Evolutionary conservation across 306 rosid species (phyloP), one percentile per base, ranked within the genome.

Genomic region (Dalbergia oliveri): DNA sequence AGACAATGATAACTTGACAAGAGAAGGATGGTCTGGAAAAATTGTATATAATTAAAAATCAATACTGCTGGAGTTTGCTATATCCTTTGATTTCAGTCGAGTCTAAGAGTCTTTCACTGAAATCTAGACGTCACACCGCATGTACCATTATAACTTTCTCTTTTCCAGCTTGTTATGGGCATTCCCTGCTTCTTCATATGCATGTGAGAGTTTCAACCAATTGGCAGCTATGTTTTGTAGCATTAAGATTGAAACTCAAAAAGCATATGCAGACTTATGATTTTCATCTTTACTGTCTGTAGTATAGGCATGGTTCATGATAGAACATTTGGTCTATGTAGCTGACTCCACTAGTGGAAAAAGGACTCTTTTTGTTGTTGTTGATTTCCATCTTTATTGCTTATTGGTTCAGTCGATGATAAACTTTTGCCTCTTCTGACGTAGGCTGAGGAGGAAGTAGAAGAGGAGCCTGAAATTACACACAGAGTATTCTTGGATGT

Each of bases 401-500:
- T 72, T 72, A 23, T 61, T 37, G 41, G 14, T 56, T 65, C 53
- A 15, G 64, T 65, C 23, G 72, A 51, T 49, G 16, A 56, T 49
- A 63, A 83, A 66, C 49, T 77, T 72, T 58, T 34, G 37, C 16
- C 49, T 53, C 73, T 35, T 71, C 37, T 78, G 66, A n/a, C 79
- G 72, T 79, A 92, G 97, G 85, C 34, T 66, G 89, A 87, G 73
- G 90, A 81, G 77, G 86, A 82, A 82, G 83, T 61, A 51, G 96
- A 93, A 87, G 94, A 82, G 37, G 86, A 67, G 13, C 97, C 89
- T 63, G 97, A 93, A 87, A 81, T 93, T 60, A 93, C 97, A n/a
- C 90, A 89, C 34, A 91, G 94, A 78, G 97, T 93, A 70, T 93
- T 61, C 85, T 87, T 93, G 82, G 97, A 93, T 79, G 63, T 93